Evolutionary conservation across 805 yeast species (phyloP).

Genomic region (Kodamaea neixiangensis): DNA sequence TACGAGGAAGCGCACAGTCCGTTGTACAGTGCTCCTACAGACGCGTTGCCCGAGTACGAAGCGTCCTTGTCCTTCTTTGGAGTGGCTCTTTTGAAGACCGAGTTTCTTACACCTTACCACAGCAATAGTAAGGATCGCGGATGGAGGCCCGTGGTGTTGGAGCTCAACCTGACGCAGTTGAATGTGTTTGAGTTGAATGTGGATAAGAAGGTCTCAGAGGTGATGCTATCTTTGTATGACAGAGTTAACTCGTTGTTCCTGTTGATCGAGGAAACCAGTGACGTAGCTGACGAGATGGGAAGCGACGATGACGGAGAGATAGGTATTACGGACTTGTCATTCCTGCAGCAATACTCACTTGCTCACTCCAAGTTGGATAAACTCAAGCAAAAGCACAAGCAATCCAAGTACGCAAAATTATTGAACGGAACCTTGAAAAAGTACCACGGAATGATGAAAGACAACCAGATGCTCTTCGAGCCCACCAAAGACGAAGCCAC

Average conservation of each 20-base stretch:
- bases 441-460: slow-evolving; percentile 21
- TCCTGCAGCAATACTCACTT: slow-evolving; percentile 3
- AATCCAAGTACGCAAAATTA: slow-evolving; percentile 15
- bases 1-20: slow-evolving; percentile 16
- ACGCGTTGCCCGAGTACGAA: slow-evolving; percentile 30
- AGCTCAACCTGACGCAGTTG: slow-evolving; percentile 42
- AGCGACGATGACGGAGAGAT: slow-evolving; percentile 37
- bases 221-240: slow-evolving; percentile 32
- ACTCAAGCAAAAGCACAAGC: slow-evolving; percentile 21
- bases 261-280: slow-evolving; percentile 5
- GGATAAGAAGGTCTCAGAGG: slow-evolving; percentile 20
- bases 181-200: slow-evolving; percentile 30
- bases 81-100: slow-evolving; percentile 33
- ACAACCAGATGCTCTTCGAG: slow-evolving; percentile 41
- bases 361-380: slow-evolving; percentile 12
- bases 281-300: slow-evolving; percentile 18
- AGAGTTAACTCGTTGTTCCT: slow-evolving; percentile 28
- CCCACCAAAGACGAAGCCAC: slow-evolving; percentile 26
- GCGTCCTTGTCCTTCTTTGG: slow-evolving; percentile 38
- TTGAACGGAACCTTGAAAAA: slow-evolving; percentile 20
- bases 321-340: slow-evolving; percentile 3
- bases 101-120: slow-evolving; percentile 41
- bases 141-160: slow-evolving; percentile 41
- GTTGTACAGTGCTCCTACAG: slow-evolving; percentile 23
- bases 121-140: slow-evolving; percentile 23